A percentile compares a stretch with the other conserved stretches of the same genome.
Evolutionary conservation across 2,329 filamentous ascomycete genomes (phyloP).

Genomic region (Scopulariopsis brevicaulis): DNA sequence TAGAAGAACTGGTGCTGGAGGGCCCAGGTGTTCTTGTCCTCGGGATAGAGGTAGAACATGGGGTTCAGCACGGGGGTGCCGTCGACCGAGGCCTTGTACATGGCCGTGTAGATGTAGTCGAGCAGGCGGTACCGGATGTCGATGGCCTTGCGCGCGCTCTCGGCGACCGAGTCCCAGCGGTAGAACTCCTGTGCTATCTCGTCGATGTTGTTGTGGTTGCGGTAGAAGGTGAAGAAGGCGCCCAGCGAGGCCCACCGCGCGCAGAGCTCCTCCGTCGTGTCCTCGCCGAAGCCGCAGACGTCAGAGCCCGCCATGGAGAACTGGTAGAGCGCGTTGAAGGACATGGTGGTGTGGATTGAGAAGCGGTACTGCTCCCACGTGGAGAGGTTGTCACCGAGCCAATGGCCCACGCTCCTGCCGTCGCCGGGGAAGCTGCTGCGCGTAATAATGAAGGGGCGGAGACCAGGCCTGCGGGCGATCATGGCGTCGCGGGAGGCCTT

Average conservation of each 20-base stretch:
- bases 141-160: slow-evolving; percentile 55
- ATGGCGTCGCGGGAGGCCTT: slow-evolving; percentile 53
- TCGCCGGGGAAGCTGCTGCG: slow-evolving; percentile 67
- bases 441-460: slow-evolving; percentile 62
- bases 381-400: slow-evolving; percentile 35
- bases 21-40: slow-evolving; percentile 56
- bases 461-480: slow-evolving; percentile 47
- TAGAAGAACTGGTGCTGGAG: slow-evolving; percentile 66
- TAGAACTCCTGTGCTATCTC: slow-evolving; percentile 50
- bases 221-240: slow-evolving; percentile 57
- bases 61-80: slow-evolving; percentile 58
- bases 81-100: slow-evolving; percentile 38
- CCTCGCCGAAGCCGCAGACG: slow-evolving; percentile 63
- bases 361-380: slow-evolving; percentile 46
- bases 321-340: slow-evolving; percentile 55
- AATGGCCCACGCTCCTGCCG: slow-evolving; percentile 51
- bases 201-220: slow-evolving; percentile 48
- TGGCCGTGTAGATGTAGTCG: slow-evolving; percentile 65
- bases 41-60: slow-evolving; percentile 59
- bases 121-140: slow-evolving; percentile 58
- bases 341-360: slow-evolving; percentile 46
- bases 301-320: slow-evolving; percentile 61
- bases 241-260: slow-evolving; percentile 56
- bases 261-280: slow-evolving; percentile 50
- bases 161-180: slow-evolving; percentile 47